These are phyloP conservation scores for Geotrichum candidum DNA, from an alignment of 1,139 yeast genomes.

Conservation along the genomic window DNA sequence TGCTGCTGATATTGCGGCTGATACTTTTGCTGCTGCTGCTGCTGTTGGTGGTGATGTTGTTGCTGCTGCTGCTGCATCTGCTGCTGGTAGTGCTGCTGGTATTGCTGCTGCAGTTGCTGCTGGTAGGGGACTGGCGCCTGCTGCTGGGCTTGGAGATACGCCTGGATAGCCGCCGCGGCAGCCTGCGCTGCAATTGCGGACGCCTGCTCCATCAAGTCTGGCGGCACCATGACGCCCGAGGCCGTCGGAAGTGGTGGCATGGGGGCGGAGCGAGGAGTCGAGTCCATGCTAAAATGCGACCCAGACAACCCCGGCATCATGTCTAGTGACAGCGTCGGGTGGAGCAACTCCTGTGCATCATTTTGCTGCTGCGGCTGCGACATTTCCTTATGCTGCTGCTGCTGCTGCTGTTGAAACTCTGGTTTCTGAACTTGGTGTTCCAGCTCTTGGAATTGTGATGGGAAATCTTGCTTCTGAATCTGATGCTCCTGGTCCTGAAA, in stretches of 20 bases:
- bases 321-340: neutral
- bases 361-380: slow-evolving; percentile 20
- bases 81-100: neutral
- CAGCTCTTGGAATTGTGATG: slow-evolving; percentile 15
- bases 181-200: slow-evolving; percentile 11
- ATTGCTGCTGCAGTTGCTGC: slow-evolving; percentile 13
- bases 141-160: slow-evolving; percentile 11
- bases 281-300: neutral
- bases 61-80: slow-evolving; percentile 5
- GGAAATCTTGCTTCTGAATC: slow-evolving; percentile 17
- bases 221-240: slow-evolving; percentile 6
- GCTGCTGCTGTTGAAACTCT: slow-evolving; percentile 13
- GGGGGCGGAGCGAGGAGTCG: neutral
- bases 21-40: slow-evolving; percentile 4
- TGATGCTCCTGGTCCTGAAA: slow-evolving; percentile 17
- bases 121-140: slow-evolving; percentile 3
- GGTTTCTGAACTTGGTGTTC: slow-evolving; percentile 16
- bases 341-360: slow-evolving; percentile 3
- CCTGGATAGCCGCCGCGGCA: slow-evolving; percentile 8
- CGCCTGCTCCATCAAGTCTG: slow-evolving; percentile 12
- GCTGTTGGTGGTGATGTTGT: slow-evolving; percentile 1
- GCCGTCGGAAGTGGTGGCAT: neutral
- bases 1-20: slow-evolving; percentile 13
- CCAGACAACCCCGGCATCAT: neutral
- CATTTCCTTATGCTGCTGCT: slow-evolving; percentile 7